Conservation (phyloP, 2,329 filamentous ascomycete genomes). For the Eutypa lata region DNA sequence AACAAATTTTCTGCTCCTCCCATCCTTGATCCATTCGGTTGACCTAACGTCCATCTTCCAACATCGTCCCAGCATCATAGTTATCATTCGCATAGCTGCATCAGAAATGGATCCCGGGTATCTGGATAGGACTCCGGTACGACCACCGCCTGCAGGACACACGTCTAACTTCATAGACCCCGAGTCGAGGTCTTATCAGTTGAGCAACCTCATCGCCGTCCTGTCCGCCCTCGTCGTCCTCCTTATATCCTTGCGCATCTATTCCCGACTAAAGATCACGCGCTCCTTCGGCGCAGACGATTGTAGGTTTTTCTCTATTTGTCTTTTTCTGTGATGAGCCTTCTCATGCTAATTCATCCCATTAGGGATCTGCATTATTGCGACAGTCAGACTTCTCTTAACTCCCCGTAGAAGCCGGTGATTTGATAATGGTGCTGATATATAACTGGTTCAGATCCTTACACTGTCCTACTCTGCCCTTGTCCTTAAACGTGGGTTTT, state of each 20-base stretch:
- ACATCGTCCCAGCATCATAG: too few species aligned
- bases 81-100: too few species aligned
- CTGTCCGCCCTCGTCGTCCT: constrained; percentile 2
- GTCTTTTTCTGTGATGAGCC: constrained; percentile 1
- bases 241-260: constrained; percentile 3
- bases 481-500: constrained; percentile 9
- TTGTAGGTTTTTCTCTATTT: too few species aligned
- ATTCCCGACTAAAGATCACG: constrained; percentile 7
- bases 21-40: too few species aligned
- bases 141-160: constrained; percentile 8
- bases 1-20: too few species aligned
- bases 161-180: constrained; percentile 10
- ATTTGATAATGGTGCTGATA: not conserved
- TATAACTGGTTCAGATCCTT: constrained; percentile 4
- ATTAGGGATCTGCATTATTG: constrained; percentile 12
- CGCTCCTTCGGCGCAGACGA: constrained; percentile 12
- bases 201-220: constrained; percentile 7
- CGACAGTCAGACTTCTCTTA: constrained; percentile 9
- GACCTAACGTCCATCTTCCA: too few species aligned
- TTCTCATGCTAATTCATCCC: not conserved
- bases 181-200: constrained; percentile 8
- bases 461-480: constrained; percentile 10
- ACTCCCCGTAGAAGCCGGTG: too few species aligned
- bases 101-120: constrained; percentile 9
- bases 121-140: constrained; percentile 8